These are phyloP conservation scores for Puccinia brachypodii DNA, from an alignment of 1,284 basidiomycete genomes.

Conservation along the genomic window DNA sequence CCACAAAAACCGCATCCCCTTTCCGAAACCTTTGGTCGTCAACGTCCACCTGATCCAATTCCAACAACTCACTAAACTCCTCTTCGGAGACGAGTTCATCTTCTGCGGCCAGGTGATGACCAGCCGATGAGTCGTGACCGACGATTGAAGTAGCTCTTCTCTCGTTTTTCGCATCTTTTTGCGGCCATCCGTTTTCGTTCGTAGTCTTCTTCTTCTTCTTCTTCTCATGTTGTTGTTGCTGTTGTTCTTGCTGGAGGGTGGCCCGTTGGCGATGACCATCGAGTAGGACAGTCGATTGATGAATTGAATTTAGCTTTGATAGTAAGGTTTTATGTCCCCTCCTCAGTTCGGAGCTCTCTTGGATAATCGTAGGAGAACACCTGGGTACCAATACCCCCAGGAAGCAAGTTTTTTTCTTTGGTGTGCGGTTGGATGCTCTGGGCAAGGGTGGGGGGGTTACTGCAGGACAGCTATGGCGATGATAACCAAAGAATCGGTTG, in stretches of 20 bases:
- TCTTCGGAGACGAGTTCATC: neutral
- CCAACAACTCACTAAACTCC: neutral
- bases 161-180: neutral
- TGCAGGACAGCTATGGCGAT: neutral
- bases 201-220: neutral
- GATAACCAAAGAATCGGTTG: neutral
- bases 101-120: neutral
- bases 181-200: no score
- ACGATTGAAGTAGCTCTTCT: neutral
- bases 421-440: neutral
- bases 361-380: neutral
- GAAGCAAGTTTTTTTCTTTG: no score
- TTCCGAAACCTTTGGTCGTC: neutral
- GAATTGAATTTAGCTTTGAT: neutral
- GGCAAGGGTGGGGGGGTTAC: neutral
- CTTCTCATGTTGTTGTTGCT: neutral
- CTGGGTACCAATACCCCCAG: neutral
- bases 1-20: slow-evolving; percentile 4
- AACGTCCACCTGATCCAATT: neutral
- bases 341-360: neutral
- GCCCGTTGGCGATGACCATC: neutral
- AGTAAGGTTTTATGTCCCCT: neutral
- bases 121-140: neutral
- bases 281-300: neutral
- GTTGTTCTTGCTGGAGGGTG: no score